phyloP scores from a whole-genome alignment of 1,139 yeast genomes.

The Suhomyces choctaworum region DNA sequence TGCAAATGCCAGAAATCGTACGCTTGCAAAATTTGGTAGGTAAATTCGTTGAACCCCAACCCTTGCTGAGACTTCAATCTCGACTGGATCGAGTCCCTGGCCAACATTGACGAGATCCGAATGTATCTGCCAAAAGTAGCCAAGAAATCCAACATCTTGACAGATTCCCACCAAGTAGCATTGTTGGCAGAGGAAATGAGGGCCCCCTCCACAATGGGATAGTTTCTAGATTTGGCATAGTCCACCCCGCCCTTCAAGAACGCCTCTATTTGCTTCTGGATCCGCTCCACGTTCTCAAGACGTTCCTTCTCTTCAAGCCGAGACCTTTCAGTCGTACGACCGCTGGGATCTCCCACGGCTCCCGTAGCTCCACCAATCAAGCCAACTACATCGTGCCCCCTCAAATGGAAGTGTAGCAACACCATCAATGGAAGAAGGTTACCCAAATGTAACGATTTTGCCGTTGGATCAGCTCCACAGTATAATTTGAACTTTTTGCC shows the following conservation, averaged over 20 bases:
- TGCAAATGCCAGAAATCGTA: slow-evolving; percentile 88
- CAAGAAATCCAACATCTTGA: slow-evolving; percentile 75
- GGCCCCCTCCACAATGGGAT: slow-evolving; percentile 41
- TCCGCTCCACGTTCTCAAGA: slow-evolving; percentile 55
- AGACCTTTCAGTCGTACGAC: slow-evolving; percentile 73
- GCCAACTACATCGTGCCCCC: slow-evolving; percentile 83
- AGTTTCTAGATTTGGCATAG: slow-evolving; percentile 59
- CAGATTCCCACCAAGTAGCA: slow-evolving; percentile 80
- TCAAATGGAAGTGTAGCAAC: slow-evolving; percentile 73
- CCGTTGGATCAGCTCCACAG: slow-evolving; percentile 98
- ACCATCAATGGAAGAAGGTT: slow-evolving; percentile 86
- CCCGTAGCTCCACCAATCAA: slow-evolving; percentile 99
- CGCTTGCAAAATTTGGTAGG: slow-evolving; percentile 91
- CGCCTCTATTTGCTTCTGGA: slow-evolving; percentile 58
- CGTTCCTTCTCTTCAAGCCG: slow-evolving; percentile 55
- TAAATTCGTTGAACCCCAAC: slow-evolving; percentile 88
- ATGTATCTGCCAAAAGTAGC: slow-evolving; percentile 77
- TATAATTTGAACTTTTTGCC: slow-evolving; percentile 57
- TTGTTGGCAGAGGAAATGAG: slow-evolving; percentile 56
- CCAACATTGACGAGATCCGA: slow-evolving; percentile 83
- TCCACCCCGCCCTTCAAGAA: slow-evolving; percentile 66
- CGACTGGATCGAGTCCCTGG: slow-evolving; percentile 81
- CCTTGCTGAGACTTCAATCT: slow-evolving; percentile 72
- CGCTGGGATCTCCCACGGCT: slow-evolving; percentile 95
- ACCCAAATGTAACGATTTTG: slow-evolving; percentile 85